Conservation (phyloP, 2,329 filamentous ascomycete genomes). For the Neocucurbitaria cava region DNA sequence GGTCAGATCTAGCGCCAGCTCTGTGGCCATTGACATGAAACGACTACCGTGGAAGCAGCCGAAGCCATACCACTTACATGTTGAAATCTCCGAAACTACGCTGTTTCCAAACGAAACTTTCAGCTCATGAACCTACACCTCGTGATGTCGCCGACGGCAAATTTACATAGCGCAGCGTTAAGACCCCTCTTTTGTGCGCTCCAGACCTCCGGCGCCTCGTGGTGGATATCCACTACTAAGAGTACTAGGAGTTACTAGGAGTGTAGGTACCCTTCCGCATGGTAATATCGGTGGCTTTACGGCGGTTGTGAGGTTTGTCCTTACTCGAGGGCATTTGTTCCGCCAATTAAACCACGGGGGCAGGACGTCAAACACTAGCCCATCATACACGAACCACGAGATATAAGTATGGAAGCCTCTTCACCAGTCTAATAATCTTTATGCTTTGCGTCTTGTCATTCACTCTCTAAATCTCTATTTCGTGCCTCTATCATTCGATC, state of each 20-base stretch:
- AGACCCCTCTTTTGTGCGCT: not conserved
- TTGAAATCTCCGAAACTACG: slow-evolving; percentile 1
- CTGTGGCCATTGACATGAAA: slow-evolving; percentile 8
- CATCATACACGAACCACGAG: slow-evolving; percentile 9
- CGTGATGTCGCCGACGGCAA: not conserved
- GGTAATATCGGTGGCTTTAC: slow-evolving; percentile 7
- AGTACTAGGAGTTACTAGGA: too few relatives aligned
- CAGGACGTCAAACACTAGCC: slow-evolving; percentile 11
- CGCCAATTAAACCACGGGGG: slow-evolving; percentile 15
- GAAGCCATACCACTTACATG: not conserved
- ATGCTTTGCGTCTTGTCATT: slow-evolving; percentile 17
- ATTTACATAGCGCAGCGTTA: not conserved
- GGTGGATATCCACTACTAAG: not conserved
- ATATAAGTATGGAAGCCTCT: slow-evolving; percentile 18
- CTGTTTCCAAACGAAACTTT: not conserved
- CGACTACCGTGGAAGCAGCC: not conserved
- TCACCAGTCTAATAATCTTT: not conserved
- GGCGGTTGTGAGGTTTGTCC: not conserved
- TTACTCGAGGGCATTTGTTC: slow-evolving; percentile 3
- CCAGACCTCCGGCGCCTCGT: not conserved
- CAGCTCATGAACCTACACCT: not conserved
- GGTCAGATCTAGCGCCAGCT: slow-evolving; percentile 5
- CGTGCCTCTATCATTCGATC: slow-evolving; percentile 1
- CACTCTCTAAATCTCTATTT: slow-evolving; percentile 17
- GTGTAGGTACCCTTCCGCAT: too few relatives aligned